Base-by-base conservation (phyloP, 805 yeast species). In the Metschnikowia similis region DNA sequence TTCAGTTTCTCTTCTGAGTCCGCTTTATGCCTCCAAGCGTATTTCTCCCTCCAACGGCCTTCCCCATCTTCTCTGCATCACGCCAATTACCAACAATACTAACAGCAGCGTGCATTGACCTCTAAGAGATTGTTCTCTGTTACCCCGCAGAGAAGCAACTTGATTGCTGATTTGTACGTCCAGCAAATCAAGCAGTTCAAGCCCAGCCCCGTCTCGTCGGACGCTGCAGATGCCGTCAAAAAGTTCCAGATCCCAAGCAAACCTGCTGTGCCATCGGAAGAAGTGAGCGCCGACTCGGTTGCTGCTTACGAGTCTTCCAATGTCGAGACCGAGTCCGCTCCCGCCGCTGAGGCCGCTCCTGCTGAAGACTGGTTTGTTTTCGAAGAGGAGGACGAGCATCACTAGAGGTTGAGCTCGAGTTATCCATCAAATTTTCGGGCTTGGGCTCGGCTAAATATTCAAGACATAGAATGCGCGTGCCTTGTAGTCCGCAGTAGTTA, bases 181-280 rank as follows among this genome's bases (percentile, higher is more conserved):
- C 83, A 80, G 69, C 96, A 91, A 72, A 77, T 94, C 72, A 88
- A 85, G 76, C 82, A 83, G 55, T 91, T 88, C 83, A 89, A 90
- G 79, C 91, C 96, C 66, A 80, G 85, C 52, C 83, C 89, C 53
- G 66, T 85, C 48, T 72, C 86, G 51, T 82, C 87, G 52, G 76
- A 80, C 58, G 96, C 87, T 59, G 85, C 92, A 55, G 89, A 84
- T 56, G 79, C 85, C 57, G 92, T 90, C 60, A 83, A 85, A 73
- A 82, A 87, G 61, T 94, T 96, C 94, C 71, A 77, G 54, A 74
- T 83, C 56, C 98, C 98, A 63, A 69, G 79, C 55, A 81, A 89
- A 59, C 96, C 98, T 61, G 69, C 81, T 58, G 69, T 76, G 42
- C 97, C 97, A 60, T 71, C 79, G 56, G 66, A 81, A 50, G 96